Evolutionary conservation across 192 early-diverging fungal genomes (phyloP).

Genomic region (Gamsiella multidivaricata): DNA sequence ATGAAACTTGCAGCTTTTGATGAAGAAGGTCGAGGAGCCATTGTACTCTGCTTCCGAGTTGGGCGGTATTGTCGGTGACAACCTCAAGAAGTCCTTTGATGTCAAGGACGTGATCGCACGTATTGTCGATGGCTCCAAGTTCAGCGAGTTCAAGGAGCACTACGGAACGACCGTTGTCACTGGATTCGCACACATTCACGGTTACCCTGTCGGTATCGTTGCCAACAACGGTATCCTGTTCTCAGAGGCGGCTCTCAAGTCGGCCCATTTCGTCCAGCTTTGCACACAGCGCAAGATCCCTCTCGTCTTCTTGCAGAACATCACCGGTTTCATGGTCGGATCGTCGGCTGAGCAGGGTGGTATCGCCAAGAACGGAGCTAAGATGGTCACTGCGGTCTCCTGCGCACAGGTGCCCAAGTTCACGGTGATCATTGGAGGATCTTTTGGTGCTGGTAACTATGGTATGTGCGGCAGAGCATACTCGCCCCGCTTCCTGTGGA

Average conservation of each 20-base stretch:
- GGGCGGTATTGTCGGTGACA: slow-evolving; percentile 95
- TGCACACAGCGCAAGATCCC: slow-evolving; percentile 91
- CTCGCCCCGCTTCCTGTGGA: slow-evolving; percentile 94
- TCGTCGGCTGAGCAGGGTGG: slow-evolving; percentile 93
- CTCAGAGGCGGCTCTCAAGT: slow-evolving; percentile 93
- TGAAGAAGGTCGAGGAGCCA: slow-evolving; percentile 75
- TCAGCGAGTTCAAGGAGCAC: slow-evolving; percentile 93
- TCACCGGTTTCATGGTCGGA: slow-evolving; percentile 98
- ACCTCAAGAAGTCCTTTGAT: slow-evolving; percentile 88
- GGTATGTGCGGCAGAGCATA: slow-evolving; percentile 98
- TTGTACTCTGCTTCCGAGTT: slow-evolving; percentile 85
- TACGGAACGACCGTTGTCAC: slow-evolving; percentile 93
- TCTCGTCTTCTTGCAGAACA: slow-evolving; percentile 94
- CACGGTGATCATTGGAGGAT: slow-evolving; percentile 81
- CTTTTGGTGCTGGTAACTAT: slow-evolving; percentile 92
- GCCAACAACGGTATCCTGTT: slow-evolving; percentile 98
- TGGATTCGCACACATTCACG: slow-evolving; percentile 91
- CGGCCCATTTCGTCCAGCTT: slow-evolving; percentile 95
- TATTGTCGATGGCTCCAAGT: slow-evolving; percentile 91
- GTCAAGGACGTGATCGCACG: slow-evolving; percentile 93
- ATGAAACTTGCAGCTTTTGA: slow-evolving; percentile 42
- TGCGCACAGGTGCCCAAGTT: slow-evolving; percentile 95
- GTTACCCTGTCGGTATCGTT: slow-evolving; percentile 91
- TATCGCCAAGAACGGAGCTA: slow-evolving; percentile 98
- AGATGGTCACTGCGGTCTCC: slow-evolving; percentile 94